Evolutionary conservation across 768 basidiomycete species (phyloP).

Genomic region (Xanthoconium purpureum): DNA sequence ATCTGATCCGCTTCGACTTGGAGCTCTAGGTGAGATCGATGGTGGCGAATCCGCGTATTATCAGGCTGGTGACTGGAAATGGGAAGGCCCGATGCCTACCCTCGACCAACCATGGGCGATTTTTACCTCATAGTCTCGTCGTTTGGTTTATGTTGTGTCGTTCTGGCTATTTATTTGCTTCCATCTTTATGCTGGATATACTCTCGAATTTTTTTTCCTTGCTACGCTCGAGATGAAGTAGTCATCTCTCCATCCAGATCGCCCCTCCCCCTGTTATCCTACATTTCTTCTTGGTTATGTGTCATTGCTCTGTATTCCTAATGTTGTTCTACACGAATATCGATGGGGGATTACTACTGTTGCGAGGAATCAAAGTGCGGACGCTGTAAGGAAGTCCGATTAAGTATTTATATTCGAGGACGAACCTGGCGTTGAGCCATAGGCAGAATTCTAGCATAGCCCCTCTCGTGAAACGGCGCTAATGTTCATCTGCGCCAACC

Average conservation of each 20-base stretch:
- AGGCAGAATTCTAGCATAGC: too few species aligned
- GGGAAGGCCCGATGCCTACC: constrained; percentile 64
- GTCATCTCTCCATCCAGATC: constrained; percentile 30
- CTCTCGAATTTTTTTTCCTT: constrained; percentile 19
- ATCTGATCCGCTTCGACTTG: constrained; percentile 55
- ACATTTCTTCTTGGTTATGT: constrained; percentile 42
- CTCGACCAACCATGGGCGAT: constrained; percentile 74
- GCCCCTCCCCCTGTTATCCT: constrained; percentile 33
- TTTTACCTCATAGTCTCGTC: constrained; percentile 37
- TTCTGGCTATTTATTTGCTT: constrained; percentile 40
- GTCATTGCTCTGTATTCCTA: constrained; percentile 50
- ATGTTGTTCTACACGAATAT: constrained; percentile 63
- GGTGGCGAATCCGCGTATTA: constrained; percentile 74
- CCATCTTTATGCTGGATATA: constrained; percentile 44
- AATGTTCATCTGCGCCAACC: constrained; percentile 1
- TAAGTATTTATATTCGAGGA: too few species aligned
- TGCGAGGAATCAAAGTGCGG: too few species aligned
- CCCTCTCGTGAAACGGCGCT: too few species aligned
- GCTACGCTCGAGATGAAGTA: constrained; percentile 26
- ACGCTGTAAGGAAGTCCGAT: too few species aligned
- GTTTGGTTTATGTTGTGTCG: constrained; percentile 21
- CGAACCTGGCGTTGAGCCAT: too few species aligned
- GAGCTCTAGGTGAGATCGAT: constrained; percentile 67
- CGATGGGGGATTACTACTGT: constrained; percentile 8
- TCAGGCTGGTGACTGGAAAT: constrained; percentile 59